A percentile compares a stretch with the other conserved stretches of the same genome.
These are phyloP conservation scores for Xylaria digitata DNA, from an alignment of 2,329 filamentous ascomycete genomes.

Conservation along the genomic window DNA sequence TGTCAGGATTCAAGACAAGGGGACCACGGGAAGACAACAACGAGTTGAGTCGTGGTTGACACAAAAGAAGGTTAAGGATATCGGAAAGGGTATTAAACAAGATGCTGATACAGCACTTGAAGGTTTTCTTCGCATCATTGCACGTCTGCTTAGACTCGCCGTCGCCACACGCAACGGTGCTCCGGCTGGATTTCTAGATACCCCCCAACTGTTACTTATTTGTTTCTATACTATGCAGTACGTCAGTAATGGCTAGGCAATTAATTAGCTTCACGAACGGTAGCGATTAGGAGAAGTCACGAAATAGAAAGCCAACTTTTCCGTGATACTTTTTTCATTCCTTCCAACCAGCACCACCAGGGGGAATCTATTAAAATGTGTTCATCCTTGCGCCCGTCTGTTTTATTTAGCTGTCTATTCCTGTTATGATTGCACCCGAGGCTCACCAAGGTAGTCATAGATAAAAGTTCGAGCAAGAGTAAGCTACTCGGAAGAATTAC, in stretches of 20 bases:
- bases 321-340: neutral
- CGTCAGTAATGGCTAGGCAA: neutral
- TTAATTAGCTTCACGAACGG: slow-evolving; percentile 10
- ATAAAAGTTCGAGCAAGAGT: neutral
- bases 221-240: slow-evolving; percentile 8
- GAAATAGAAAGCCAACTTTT: slow-evolving; percentile 8
- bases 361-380: neutral
- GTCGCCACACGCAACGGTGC: slow-evolving; percentile 6
- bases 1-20: neutral
- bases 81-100: slow-evolving; percentile 17
- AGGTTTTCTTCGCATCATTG: slow-evolving; percentile 7
- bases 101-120: slow-evolving; percentile 16
- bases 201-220: slow-evolving; percentile 27
- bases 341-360: neutral
- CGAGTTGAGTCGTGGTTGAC: neutral
- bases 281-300: slow-evolving; percentile 2
- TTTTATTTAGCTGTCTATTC: neutral
- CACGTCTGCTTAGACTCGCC: slow-evolving; percentile 25
- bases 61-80: slow-evolving; percentile 17
- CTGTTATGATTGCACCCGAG: neutral
- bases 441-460: neutral
- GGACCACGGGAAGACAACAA: slow-evolving; percentile 10
- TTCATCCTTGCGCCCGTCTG: neutral
- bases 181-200: slow-evolving; percentile 33
- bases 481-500: neutral